A percentile compares a stretch with the other conserved stretches of the same genome.
Evolutionary conservation across 1,284 basidiomycete species (phyloP).

Genomic region (Mycosarcoma mackinlayi): DNA sequence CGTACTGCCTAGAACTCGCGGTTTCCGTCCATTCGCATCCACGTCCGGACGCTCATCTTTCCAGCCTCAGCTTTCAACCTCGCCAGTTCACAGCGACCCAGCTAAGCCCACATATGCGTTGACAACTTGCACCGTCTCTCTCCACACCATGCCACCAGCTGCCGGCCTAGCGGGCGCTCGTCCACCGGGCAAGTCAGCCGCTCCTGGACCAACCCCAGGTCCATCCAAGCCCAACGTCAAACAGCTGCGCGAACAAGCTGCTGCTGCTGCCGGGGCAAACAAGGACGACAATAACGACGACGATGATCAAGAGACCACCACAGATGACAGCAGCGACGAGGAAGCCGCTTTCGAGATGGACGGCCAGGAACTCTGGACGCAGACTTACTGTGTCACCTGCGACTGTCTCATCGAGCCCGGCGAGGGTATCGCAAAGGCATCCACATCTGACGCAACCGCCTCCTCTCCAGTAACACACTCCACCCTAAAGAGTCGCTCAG

Average conservation of each 20-base stretch:
- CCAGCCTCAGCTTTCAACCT: too few relatives aligned
- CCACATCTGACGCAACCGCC: neutral
- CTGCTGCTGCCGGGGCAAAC: neutral
- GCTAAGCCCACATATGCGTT: constrained; percentile 15
- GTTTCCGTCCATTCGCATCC: too few relatives aligned
- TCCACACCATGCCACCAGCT: constrained; percentile 25
- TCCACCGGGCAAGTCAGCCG: constrained; percentile 15
- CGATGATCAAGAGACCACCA: constrained; percentile 41
- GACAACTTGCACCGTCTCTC: constrained; percentile 6
- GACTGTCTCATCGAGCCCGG: constrained; percentile 63
- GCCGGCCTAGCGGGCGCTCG: constrained; percentile 15
- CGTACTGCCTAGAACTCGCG: neutral
- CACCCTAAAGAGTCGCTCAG: constrained; percentile 51
- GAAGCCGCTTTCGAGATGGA: constrained; percentile 61
- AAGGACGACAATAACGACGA: constrained; percentile 14
- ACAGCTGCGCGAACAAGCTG: constrained; percentile 3
- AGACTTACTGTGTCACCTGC: constrained; percentile 59
- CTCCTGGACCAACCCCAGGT: neutral
- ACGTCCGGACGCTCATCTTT: too few relatives aligned
- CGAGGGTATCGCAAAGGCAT: constrained; percentile 44
- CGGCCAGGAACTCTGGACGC: constrained; percentile 61
- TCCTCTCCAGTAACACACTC: constrained; percentile 20
- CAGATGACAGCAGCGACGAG: constrained; percentile 50
- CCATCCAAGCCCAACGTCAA: constrained; percentile 36
- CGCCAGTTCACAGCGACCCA: too few relatives aligned